phyloP scores from a whole-genome alignment of 2,329 filamentous ascomycete species.

The Colletotrichum brevisporum region DNA sequence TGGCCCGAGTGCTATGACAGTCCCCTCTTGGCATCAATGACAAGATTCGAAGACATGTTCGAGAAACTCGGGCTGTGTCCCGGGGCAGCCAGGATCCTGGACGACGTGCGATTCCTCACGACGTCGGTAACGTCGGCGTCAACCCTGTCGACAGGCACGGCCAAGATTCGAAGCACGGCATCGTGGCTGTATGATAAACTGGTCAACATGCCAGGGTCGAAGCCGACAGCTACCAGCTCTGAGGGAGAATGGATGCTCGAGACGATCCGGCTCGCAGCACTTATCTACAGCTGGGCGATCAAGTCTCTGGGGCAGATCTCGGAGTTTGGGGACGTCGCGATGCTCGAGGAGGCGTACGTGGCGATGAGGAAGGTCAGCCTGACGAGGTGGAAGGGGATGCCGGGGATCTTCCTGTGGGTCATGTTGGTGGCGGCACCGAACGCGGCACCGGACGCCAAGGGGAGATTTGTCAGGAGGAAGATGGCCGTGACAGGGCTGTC shows the following conservation, averaged over 20 bases:
- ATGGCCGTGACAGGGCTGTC: conserved; percentile 47
- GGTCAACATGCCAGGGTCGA: conserved; percentile 2
- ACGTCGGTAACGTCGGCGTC: conserved; percentile 41
- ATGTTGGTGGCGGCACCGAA: conserved; percentile 47
- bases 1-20: conserved; percentile 45
- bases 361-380: conserved; percentile 46
- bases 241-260: conserved; percentile 43
- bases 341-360: conserved; percentile 44
- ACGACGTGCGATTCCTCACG: conserved; percentile 48
- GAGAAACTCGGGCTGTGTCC: conserved; percentile 37
- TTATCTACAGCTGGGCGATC: conserved; percentile 47
- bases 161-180: conserved; percentile 44
- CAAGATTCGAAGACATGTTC: conserved; percentile 39
- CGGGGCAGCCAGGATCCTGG: conserved; percentile 45
- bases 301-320: conserved; percentile 46
- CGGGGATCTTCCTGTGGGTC: conserved; percentile 50
- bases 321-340: conserved; percentile 38
- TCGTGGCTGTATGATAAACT: conserved; percentile 45
- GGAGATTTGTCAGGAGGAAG: conserved; percentile 49
- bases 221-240: conserved; percentile 1
- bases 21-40: conserved; percentile 44
- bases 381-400: conserved; percentile 48
- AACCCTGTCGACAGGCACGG: background rate
- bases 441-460: conserved; percentile 44
- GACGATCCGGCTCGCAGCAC: conserved; percentile 44